Evolutionary conservation across 73 alveolate species (phyloP), one percentile per base, ranked within the genome.

Genomic region (Uronychia setigera): DNA sequence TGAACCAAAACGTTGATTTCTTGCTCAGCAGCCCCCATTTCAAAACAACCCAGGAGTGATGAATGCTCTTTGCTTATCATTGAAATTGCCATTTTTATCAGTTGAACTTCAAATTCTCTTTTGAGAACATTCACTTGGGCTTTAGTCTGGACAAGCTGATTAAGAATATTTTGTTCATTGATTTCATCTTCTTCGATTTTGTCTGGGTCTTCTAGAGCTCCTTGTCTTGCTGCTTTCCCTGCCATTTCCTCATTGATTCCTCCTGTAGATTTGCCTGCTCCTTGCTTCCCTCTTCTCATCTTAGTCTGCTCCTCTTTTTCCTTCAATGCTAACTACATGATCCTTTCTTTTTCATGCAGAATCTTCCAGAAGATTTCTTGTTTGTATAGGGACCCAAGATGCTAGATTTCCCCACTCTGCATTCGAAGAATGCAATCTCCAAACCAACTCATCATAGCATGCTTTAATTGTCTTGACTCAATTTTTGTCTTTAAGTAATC

Each of bases 1-100:
- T 90, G 95, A 1, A 90, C 83, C 34, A 59, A 75, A 25, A 80
- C 84, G 34, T 74, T 58, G 58, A 90, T 35, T 29, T 84, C 87
- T 30, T 80, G 85, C 28, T 90, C 95, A 25, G 95, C 83, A 31
- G 91, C 92, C 33, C 86, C 95, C 83, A 77, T 46, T 31, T 90
- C 95, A 29, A 90, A 80, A 13, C 87, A 58, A 32, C 90, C 95
- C 1, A 76, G 82, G 26, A 89, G 75, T 13, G 92, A 88, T 27
- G 30, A 33, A 28, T 1, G 27, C 75, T 31, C 81, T 28, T 32
- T 81, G 32, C 28, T 59, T 59, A 13, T 59, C 59, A 32, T 81
- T 33, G 1, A 26, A 26, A 28, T 81, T 1, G 92, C 87, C 30
- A 29, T 46, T 82, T 89, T 89, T 11, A 89, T 84, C 57, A 89